Evolutionary conservation across 2,329 filamentous ascomycete species (phyloP).

Genomic region (Passalora sequoiae): DNA sequence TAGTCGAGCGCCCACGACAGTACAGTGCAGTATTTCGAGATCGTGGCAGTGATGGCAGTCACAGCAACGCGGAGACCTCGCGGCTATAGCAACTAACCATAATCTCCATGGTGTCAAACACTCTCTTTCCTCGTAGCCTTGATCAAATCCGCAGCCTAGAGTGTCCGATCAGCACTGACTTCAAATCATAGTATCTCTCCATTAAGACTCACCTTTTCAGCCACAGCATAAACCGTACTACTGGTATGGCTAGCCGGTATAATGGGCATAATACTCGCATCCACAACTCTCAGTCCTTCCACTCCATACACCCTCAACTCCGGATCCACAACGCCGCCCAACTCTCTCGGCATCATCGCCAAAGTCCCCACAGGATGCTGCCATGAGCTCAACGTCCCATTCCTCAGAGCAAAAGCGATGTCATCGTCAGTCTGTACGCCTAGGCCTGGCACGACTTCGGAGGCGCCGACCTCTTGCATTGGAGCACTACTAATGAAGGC

Average conservation of each 20-base stretch:
- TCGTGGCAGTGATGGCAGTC: no score
- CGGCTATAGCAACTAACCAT: no score
- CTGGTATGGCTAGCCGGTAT: conserved; percentile 7
- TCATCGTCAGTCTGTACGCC: conserved; percentile 20
- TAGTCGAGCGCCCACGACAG: no score
- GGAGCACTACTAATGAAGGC: conserved; percentile 22
- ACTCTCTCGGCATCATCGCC: conserved; percentile 4
- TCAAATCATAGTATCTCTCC: no score
- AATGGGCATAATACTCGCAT: conserved; percentile 7
- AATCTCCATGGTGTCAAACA: no score
- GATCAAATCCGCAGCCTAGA: no score
- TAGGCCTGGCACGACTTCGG: conserved; percentile 32
- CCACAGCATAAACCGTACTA: conserved; percentile 6
- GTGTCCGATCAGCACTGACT: no score
- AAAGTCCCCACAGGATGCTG: conserved; percentile 8
- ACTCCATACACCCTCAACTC: conserved; percentile 6
- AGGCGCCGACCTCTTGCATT: conserved; percentile 26
- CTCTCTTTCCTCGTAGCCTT: no score
- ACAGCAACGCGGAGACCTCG: no score
- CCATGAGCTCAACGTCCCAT: conserved; percentile 12
- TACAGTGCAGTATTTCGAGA: no score
- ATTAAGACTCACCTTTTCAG: conserved; percentile 8
- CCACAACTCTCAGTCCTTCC: conserved; percentile 5
- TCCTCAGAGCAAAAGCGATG: background rate
- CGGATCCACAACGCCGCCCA: conserved; percentile 3